Evolutionary conservation across 495 filamentous ascomycete genomes (phyloP).

Genomic region (Pseudevernia furfuracea): DNA sequence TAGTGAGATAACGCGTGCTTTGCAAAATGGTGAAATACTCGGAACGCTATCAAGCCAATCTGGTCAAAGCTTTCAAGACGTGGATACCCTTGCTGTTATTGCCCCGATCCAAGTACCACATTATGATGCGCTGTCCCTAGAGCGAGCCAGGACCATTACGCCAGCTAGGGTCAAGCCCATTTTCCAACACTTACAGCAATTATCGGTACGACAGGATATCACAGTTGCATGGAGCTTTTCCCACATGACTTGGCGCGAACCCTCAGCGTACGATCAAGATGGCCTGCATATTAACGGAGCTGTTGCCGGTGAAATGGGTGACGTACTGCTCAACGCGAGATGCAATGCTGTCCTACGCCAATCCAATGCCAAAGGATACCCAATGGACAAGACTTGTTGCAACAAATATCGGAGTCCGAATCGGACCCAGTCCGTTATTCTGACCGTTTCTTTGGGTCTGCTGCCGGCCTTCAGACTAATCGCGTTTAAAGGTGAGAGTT

Average conservation of each 20-base stretch:
- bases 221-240: constrained; percentile 48
- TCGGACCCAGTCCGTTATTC: constrained; percentile 30
- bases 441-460: constrained; percentile 30
- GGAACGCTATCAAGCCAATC: constrained; percentile 13
- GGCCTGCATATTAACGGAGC: constrained; percentile 47
- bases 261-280: constrained; percentile 36
- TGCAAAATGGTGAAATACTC: constrained; percentile 26
- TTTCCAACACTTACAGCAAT: constrained; percentile 47
- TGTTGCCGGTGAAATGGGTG: constrained; percentile 42
- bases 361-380: constrained; percentile 29
- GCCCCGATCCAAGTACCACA: constrained; percentile 49
- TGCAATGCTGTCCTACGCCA: constrained; percentile 44
- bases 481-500: background rate
- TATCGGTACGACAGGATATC: constrained; percentile 34
- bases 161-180: constrained; percentile 45
- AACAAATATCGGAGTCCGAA: constrained; percentile 34
- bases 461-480: constrained; percentile 27
- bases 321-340: constrained; percentile 49
- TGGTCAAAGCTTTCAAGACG: constrained; percentile 5
- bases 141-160: constrained; percentile 41
- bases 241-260: constrained; percentile 35
- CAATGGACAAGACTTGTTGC: constrained; percentile 53
- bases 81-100: constrained; percentile 39
- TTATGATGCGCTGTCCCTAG: constrained; percentile 40
- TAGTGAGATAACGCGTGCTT: constrained; percentile 33